Percentiles rank a stretch among this genome's conserved stretches.
phyloP scores from a whole-genome alignment of 208 protist genomes.

The Perkinsela sp. region DNA sequence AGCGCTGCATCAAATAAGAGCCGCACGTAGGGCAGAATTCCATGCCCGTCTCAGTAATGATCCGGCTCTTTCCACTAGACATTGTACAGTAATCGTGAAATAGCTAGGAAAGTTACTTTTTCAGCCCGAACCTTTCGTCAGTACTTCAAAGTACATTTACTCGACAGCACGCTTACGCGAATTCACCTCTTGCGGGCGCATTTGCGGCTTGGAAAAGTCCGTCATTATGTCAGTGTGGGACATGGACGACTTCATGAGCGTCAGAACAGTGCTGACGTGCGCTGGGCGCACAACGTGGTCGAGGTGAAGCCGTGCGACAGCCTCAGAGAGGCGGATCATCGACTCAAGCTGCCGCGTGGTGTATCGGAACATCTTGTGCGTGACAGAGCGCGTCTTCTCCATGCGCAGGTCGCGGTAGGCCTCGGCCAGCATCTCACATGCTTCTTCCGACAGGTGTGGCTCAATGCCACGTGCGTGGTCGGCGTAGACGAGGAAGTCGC shows the following conservation, averaged over 20 bases:
- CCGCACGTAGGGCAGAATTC: not conserved
- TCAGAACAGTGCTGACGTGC: conserved; percentile 46
- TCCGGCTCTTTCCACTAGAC: too few species aligned
- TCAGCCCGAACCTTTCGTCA: too few species aligned
- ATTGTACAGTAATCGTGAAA: too few species aligned
- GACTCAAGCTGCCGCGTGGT: conserved; percentile 98
- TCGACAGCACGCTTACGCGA: too few species aligned
- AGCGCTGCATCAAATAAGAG: not conserved
- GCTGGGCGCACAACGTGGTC: conserved; percentile 46
- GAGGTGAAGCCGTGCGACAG: conserved; percentile 77
- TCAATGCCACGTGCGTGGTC: conserved; percentile 60
- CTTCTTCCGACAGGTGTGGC: conserved; percentile 50
- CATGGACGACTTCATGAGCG: conserved; percentile 60
- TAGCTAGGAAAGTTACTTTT: too few species aligned
- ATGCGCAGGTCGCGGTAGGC: conserved; percentile 73
- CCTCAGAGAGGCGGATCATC: conserved; percentile 92
- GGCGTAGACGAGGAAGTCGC: conserved; percentile 73
- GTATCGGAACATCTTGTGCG: conserved; percentile 77
- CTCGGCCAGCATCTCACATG: conserved; percentile 42
- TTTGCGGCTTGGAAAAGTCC: not conserved
- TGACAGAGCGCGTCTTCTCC: conserved; percentile 50
- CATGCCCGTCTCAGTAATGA: not conserved
- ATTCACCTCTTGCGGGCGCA: too few species aligned
- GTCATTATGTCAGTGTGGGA: conserved; percentile 48
- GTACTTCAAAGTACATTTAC: too few species aligned